phyloP scores from a whole-genome alignment of 78 protist genomes.

The Speleostelium caveatum region DNA sequence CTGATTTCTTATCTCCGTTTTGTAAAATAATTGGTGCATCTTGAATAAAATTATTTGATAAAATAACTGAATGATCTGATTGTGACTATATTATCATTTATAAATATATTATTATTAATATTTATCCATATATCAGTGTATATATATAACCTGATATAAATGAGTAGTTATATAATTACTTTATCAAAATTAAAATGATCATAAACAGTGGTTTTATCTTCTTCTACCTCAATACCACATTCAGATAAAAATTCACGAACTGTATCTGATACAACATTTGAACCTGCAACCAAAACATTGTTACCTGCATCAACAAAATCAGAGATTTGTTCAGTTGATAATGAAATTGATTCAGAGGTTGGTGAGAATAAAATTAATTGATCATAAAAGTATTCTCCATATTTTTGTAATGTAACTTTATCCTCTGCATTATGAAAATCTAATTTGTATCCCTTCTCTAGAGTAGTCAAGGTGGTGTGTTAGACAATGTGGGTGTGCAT shows the following conservation, averaged over 20 bases:
- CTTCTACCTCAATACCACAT: constrained; percentile 86
- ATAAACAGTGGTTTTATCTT: constrained; percentile 69
- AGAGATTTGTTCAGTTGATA: constrained; percentile 32
- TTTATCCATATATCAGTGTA: not conserved
- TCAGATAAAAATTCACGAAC: constrained; percentile 84
- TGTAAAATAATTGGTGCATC: constrained; percentile 73
- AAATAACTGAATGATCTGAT: constrained; percentile 70
- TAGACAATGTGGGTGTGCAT: not conserved
- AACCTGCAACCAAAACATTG: constrained; percentile 85
- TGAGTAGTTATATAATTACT: too few species aligned
- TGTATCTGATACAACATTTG: constrained; percentile 61
- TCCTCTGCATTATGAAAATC: constrained; percentile 20
- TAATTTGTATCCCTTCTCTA: constrained; percentile 77
- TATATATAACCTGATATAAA: not conserved
- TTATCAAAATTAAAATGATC: constrained; percentile 86
- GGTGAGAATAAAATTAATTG: constrained; percentile 81
- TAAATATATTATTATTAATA: not conserved
- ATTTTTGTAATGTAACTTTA: constrained; percentile 37
- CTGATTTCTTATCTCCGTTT: constrained; percentile 30
- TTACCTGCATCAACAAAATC: constrained; percentile 84
- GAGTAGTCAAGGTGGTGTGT: not conserved
- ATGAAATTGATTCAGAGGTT: constrained; percentile 63
- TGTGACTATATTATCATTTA: constrained; percentile 13
- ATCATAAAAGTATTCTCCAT: constrained; percentile 82
- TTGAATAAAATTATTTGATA: constrained; percentile 50